phyloP scores from a whole-genome alignment of 495 filamentous ascomycete genomes.

The Neurospora sp. region DNA sequence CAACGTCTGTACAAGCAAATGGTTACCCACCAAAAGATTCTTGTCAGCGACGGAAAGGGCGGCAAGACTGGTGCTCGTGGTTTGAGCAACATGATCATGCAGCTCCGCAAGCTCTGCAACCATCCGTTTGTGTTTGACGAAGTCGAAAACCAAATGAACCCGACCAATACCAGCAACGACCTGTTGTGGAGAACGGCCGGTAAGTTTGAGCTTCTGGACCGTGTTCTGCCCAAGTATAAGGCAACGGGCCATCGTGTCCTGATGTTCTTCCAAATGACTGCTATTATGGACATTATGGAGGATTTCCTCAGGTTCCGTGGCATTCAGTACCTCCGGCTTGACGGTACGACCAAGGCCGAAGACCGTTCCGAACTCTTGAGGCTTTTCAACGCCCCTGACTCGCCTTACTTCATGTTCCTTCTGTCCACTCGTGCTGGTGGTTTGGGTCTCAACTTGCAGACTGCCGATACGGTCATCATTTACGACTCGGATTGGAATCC shows the following conservation, averaged over 20 bases:
- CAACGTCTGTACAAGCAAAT: constrained; percentile 92
- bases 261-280: constrained; percentile 99
- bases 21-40: constrained; percentile 85
- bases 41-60: constrained; percentile 89
- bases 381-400: constrained; percentile 79
- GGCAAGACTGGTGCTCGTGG: constrained; percentile 92
- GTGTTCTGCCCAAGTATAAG: constrained; percentile 87
- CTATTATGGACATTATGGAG: constrained; percentile 99
- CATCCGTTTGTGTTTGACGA: constrained; percentile 98
- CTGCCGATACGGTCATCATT: constrained; percentile 97
- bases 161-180: constrained; percentile 75
- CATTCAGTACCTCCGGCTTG: constrained; percentile 78
- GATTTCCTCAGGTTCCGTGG: constrained; percentile 83
- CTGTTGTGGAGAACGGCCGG: constrained; percentile 90
- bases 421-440: constrained; percentile 98
- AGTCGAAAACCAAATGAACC: constrained; percentile 97
- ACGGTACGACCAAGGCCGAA: constrained; percentile 94
- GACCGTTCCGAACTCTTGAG: constrained; percentile 86
- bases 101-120: constrained; percentile 96
- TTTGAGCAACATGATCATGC: constrained; percentile 99
- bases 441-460: constrained; percentile 91
- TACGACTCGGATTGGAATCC: constrained; percentile 99
- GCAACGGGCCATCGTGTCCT: constrained; percentile 81
- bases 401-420: constrained; percentile 93
- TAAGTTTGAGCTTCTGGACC: constrained; percentile 93